Conservation (phyloP, 2,329 filamentous ascomycete genomes). For the Akanthomyces lecanii region DNA sequence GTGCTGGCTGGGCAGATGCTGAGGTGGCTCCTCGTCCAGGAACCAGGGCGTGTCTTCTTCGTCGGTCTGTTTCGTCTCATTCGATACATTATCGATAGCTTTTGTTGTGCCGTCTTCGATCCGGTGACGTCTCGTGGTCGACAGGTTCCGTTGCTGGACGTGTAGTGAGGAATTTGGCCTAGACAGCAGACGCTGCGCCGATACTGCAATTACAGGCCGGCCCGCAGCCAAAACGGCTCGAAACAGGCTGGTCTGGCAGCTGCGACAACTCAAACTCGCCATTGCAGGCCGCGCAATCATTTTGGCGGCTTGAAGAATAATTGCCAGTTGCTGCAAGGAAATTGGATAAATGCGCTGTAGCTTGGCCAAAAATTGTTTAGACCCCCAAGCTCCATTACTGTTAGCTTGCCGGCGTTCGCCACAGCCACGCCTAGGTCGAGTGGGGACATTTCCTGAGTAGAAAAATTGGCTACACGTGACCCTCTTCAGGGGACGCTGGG, state of each 20-base stretch:
- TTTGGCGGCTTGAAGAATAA: neutral
- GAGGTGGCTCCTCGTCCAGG: conserved; percentile 64
- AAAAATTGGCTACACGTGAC: conserved; percentile 13
- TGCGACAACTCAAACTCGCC: conserved; percentile 28
- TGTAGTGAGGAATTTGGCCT: conserved; percentile 19
- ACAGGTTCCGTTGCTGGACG: conserved; percentile 23
- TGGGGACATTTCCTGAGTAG: neutral
- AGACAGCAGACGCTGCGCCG: conserved; percentile 16
- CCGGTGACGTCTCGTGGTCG: conserved; percentile 18
- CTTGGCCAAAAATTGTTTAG: neutral
- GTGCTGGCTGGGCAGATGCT: conserved; percentile 46
- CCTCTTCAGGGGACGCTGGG: conserved; percentile 1
- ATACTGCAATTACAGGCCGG: conserved; percentile 17
- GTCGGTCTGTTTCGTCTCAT: conserved; percentile 16
- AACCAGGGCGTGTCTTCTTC: conserved; percentile 69
- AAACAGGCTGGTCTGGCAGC: conserved; percentile 29
- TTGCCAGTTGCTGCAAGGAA: neutral
- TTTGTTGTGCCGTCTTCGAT: conserved; percentile 19
- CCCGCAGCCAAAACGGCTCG: conserved; percentile 24
- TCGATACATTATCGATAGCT: conserved; percentile 12
- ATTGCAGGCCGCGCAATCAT: conserved; percentile 31
- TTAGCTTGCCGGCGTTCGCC: neutral
- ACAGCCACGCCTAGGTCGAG: neutral
- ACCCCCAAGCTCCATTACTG: neutral
- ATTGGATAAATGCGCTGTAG: neutral